phyloP scores from a whole-genome alignment of 1,284 basidiomycete genomes.

The Cerrena zonata region DNA sequence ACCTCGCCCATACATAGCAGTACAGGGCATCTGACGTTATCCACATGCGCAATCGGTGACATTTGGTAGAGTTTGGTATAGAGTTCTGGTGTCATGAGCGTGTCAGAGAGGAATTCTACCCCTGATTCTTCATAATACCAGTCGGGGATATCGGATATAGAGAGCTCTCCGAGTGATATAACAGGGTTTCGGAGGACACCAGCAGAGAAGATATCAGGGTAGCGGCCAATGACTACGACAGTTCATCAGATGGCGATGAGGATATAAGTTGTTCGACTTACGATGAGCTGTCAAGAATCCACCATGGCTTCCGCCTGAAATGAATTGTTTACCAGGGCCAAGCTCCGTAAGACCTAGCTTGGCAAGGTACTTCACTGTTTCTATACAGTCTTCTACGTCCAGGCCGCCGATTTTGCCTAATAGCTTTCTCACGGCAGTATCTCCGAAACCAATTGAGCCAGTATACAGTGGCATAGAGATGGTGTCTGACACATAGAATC shows the following conservation, averaged over 20 bases:
- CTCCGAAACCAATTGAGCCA: conserved; percentile 58
- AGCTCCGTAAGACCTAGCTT: conserved; percentile 40
- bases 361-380: conserved; percentile 46
- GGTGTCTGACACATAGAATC: conserved; percentile 38
- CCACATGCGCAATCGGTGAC: conserved; percentile 56
- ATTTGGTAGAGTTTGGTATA: conserved; percentile 42
- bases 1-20: conserved; percentile 54
- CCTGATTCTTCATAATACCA: conserved; percentile 66
- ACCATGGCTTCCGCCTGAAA: conserved; percentile 69
- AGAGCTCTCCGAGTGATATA: conserved; percentile 50
- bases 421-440: conserved; percentile 37
- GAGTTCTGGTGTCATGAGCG: conserved; percentile 39
- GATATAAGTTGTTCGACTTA: conserved; percentile 36
- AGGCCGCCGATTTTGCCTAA: conserved; percentile 58
- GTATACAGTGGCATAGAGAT: conserved; percentile 65
- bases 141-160: conserved; percentile 64
- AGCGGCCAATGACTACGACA: conserved; percentile 53
- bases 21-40: conserved; percentile 48
- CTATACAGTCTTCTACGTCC: conserved; percentile 64
- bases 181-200: conserved; percentile 68
- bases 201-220: conserved; percentile 56
- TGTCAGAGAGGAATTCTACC: conserved; percentile 32
- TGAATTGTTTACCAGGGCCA: conserved; percentile 45
- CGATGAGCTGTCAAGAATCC: conserved; percentile 63
- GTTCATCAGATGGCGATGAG: conserved; percentile 5